Conservation (phyloP, 169 alveolate species). For the Perkinsus olseni region DNA sequence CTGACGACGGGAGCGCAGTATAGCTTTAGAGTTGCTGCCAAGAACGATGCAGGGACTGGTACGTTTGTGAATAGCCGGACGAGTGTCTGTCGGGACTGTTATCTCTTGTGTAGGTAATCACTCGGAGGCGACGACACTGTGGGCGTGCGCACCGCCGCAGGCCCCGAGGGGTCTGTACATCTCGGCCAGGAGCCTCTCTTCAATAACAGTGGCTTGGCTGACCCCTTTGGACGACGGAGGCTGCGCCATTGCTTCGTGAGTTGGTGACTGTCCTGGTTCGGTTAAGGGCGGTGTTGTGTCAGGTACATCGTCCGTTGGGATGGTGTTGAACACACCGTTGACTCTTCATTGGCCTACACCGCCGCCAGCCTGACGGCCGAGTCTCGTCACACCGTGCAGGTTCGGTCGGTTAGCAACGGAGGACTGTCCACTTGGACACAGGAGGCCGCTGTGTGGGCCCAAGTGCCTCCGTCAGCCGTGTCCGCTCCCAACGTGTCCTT, state of each 20-base stretch:
- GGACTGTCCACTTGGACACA: neutral
- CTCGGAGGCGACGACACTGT: neutral
- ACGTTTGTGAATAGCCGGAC: too few species aligned
- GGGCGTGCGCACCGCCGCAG: constrained; percentile 8
- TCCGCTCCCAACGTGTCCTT: neutral
- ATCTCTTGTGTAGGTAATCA: neutral
- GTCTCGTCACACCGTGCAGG: neutral
- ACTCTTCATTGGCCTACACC: neutral
- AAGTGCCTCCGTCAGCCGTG: neutral
- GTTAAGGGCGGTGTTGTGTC: neutral
- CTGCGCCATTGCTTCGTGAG: neutral
- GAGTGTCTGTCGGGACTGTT: neutral
- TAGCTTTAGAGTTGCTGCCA: neutral
- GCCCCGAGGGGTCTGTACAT: neutral
- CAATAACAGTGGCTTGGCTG: constrained; percentile 2
- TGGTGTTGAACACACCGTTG: neutral
- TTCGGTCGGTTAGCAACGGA: neutral
- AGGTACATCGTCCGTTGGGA: neutral
- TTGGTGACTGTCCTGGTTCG: neutral
- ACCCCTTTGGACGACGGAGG: constrained; percentile 18
- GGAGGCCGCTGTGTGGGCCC: neutral
- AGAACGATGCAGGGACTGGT: constrained; percentile 1
- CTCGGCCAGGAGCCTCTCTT: neutral
- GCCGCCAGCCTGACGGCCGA: neutral
- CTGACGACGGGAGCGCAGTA: constrained; percentile 4